A percentile compares a stretch with the other conserved stretches of the same genome.
phyloP scores from a whole-genome alignment of 768 basidiomycete genomes.

The Serpula lacrymans region DNA sequence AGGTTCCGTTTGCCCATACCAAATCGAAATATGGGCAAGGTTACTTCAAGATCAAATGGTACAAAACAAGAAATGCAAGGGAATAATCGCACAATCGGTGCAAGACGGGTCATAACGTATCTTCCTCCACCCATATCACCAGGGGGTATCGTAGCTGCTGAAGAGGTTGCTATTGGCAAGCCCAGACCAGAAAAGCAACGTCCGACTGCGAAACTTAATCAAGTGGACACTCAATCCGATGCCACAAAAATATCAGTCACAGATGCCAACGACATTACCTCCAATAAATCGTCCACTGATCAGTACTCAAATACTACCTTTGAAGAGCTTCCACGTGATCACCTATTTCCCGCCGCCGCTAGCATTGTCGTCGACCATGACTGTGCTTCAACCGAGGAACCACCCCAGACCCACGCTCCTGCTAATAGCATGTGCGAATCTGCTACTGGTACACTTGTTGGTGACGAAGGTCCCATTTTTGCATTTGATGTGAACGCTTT shows the following conservation, averaged over 20 bases:
- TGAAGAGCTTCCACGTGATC: slow-evolving; percentile 1
- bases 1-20: slow-evolving; percentile 17
- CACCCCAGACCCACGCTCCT: too few relatives aligned
- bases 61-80: not conserved
- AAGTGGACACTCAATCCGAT: too few relatives aligned
- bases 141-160: not conserved
- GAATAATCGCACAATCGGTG: slow-evolving; percentile 1
- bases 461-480: slow-evolving; percentile 7
- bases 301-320: not conserved
- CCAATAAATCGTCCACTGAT: too few relatives aligned
- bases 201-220: not conserved
- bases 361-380: too few relatives aligned
- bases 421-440: too few relatives aligned
- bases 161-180: not conserved
- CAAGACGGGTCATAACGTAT: slow-evolving; percentile 26
- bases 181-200: not conserved
- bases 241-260: too few relatives aligned
- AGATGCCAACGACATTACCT: too few relatives aligned
- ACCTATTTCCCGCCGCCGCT: slow-evolving; percentile 6
- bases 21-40: not conserved
- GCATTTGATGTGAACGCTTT: slow-evolving; percentile 18
- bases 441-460: slow-evolving; percentile 24
- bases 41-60: slow-evolving; percentile 1
- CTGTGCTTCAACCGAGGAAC: too few relatives aligned
- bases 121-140: slow-evolving; percentile 20